These are phyloP conservation scores for Colletotrichum sp. DNA, from an alignment of 2,329 filamentous ascomycete genomes.

Conservation along the genomic window DNA sequence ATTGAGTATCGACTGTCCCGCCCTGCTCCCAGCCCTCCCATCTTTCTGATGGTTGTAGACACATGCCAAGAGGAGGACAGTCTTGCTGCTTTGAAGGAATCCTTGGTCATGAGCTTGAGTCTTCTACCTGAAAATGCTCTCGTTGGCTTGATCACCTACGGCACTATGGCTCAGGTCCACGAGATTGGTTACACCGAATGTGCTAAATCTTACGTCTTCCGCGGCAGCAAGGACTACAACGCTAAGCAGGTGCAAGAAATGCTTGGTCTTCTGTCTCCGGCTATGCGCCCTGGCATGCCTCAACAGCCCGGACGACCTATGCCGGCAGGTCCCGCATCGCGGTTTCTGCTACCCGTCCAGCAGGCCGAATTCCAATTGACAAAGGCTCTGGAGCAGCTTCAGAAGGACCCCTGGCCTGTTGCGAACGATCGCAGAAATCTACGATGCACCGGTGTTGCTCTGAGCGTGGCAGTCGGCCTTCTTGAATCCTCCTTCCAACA, in stretches of 20 bases:
- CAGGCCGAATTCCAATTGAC: constrained; percentile 98
- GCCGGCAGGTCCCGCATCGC: constrained; percentile 79
- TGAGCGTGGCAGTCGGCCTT: constrained; percentile 91
- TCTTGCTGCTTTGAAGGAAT: constrained; percentile 82
- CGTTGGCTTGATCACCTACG: constrained; percentile 85
- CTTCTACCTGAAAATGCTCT: constrained; percentile 81
- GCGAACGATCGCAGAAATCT: constrained; percentile 90
- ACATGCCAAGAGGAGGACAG: constrained; percentile 90
- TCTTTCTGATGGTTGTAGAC: constrained; percentile 88
- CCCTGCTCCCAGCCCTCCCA: constrained; percentile 83
- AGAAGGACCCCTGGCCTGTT: constrained; percentile 97
- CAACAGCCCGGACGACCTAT: constrained; percentile 78
- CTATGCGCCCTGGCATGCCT: constrained; percentile 75
- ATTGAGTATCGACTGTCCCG: constrained; percentile 83
- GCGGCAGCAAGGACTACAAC: constrained; percentile 96
- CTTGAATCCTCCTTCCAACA: constrained; percentile 97
- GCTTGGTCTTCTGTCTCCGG: constrained; percentile 81
- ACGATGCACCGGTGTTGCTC: constrained; percentile 93
- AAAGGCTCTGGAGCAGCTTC: constrained; percentile 91
- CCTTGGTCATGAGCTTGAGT: constrained; percentile 84
- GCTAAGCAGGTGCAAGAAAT: constrained; percentile 99
- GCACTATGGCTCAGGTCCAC: constrained; percentile 97
- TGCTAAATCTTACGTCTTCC: constrained; percentile 98
- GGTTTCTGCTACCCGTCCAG: constrained; percentile 92
- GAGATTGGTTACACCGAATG: constrained; percentile 98